These are phyloP conservation scores for Neospermospora avenae DNA, from an alignment of 2,329 filamentous ascomycete species.

Conservation along the genomic window DNA sequence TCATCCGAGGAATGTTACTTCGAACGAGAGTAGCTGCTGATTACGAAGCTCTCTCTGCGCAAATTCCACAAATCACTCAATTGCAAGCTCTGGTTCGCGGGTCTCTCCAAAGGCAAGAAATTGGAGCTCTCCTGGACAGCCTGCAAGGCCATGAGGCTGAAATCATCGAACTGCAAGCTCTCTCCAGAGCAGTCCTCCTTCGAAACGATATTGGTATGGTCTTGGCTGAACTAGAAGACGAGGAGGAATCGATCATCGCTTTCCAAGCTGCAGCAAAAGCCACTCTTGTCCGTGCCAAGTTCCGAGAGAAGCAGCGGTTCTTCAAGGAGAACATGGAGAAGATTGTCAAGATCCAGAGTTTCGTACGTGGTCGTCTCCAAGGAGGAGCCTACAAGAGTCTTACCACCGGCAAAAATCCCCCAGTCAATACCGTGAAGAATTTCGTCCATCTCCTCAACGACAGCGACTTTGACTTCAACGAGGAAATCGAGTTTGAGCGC, in stretches of 20 bases:
- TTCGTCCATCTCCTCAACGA: constrained; percentile 98
- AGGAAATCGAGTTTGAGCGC: constrained; percentile 95
- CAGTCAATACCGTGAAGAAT: constrained; percentile 94
- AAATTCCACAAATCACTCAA: constrained; percentile 53
- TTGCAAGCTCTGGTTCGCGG: constrained; percentile 69
- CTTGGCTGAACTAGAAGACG: constrained; percentile 73
- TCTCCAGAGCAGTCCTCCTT: constrained; percentile 75
- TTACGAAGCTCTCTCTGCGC: constrained; percentile 52
- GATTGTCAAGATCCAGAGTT: constrained; percentile 97
- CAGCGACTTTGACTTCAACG: constrained; percentile 98
- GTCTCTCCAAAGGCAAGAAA: constrained; percentile 58
- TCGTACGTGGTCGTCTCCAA: constrained; percentile 90
- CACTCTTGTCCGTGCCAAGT: constrained; percentile 68
- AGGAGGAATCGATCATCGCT: constrained; percentile 73
- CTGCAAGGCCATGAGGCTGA: constrained; percentile 66
- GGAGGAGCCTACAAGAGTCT: constrained; percentile 97
- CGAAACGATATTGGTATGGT: constrained; percentile 71
- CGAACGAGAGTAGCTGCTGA: constrained; percentile 49
- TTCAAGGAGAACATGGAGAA: constrained; percentile 98
- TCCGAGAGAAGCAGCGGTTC: constrained; percentile 80
- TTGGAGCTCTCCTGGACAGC: constrained; percentile 62
- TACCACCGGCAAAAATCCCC: constrained; percentile 93
- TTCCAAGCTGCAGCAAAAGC: constrained; percentile 74
- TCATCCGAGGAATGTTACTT: constrained; percentile 59
- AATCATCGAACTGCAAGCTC: constrained; percentile 68